Evolutionary conservation across 1,284 basidiomycete species (phyloP), one percentile per base, ranked within the genome.

Genomic region (Sanghuangporus sanghuang): DNA sequence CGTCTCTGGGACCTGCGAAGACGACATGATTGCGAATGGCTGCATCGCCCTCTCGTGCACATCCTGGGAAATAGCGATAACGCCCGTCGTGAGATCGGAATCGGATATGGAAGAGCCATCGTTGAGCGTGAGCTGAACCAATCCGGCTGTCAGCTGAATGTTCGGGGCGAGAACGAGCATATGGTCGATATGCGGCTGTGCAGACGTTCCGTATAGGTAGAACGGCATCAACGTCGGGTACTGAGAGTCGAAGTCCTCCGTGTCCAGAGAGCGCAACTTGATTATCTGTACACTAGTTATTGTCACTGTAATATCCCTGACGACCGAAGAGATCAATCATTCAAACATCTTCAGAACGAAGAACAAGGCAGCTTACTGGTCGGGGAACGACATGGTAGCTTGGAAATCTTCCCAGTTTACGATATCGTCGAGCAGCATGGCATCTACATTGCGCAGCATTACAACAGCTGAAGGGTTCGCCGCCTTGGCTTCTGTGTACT

Each of bases 191-290:
- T 79, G 75, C 52, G 63, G 63, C 55, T 77, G 69, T 16, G 67
- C 57, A 6, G 48, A 39, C 1, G 72, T 73, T 14, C 78, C 77
- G 64, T 77, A 81, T 18, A 80, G 68, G 68, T 77, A 79, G 71
- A 81, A 81, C 16, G 77, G 78, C 68, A 76, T 77, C 36, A 52
- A 62, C 5, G 66, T 53, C 7, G 77, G 75, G 59, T 77, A 79
- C 12, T 60, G 53, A 14, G 42, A 11, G 32, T 74, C 73, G 44
- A 73, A 72, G 56, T 70, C 69, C 27, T 61, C 61, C 2, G 70
- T 66, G 16, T 66, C 59, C 9, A 75, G 66, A 4, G 67, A 50
- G n/a, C 66, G 63, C 42, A 77, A 68, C 64, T 73, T 73, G 61
- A 80, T 55, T 53, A 76, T 68, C 18, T 65, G 57, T n/a, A 78